Conservation (phyloP, 2,329 filamentous ascomycete genomes). For the Hymenoscyphus salicellus region DNA sequence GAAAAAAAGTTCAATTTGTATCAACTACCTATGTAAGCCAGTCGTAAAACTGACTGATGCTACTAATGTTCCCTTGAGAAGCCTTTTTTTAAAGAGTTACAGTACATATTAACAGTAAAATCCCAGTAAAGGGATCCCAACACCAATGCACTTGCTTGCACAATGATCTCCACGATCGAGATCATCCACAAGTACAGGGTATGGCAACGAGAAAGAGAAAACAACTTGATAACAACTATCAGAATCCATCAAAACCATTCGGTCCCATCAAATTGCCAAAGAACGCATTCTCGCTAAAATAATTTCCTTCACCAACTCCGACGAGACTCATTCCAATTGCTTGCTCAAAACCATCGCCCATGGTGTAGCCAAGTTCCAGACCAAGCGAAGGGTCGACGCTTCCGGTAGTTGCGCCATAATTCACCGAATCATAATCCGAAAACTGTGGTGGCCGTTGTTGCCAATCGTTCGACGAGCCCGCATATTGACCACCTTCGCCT, state of each 20-base stretch:
- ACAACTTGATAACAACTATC: not conserved
- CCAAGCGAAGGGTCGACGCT: constrained; percentile 34
- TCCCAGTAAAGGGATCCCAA: not conserved
- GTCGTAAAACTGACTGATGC: not conserved
- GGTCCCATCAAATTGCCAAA: constrained; percentile 30
- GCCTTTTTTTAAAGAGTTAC: not conserved
- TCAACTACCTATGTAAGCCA: too few relatives aligned
- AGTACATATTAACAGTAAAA: not conserved
- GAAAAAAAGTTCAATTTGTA: too few relatives aligned
- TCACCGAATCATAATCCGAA: constrained; percentile 21
- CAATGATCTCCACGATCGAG: not conserved
- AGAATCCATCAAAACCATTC: constrained; percentile 23
- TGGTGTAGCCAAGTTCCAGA: constrained; percentile 30
- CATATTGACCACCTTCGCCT: constrained; percentile 25
- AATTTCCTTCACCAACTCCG: constrained; percentile 32
- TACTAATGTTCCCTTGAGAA: not conserved
- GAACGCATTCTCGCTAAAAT: constrained; percentile 34
- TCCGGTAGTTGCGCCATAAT: constrained; percentile 18
- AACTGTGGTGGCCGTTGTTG: constrained; percentile 20
- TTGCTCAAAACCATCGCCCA: constrained; percentile 37
- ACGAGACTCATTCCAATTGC: constrained; percentile 36
- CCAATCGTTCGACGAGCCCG: constrained; percentile 25
- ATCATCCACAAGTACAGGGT: not conserved
- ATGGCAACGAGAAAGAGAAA: not conserved
- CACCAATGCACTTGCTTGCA: not conserved